Conservation (phyloP, 2,329 filamentous ascomycete genomes). For the Aspergillus calidoustus region DNA sequence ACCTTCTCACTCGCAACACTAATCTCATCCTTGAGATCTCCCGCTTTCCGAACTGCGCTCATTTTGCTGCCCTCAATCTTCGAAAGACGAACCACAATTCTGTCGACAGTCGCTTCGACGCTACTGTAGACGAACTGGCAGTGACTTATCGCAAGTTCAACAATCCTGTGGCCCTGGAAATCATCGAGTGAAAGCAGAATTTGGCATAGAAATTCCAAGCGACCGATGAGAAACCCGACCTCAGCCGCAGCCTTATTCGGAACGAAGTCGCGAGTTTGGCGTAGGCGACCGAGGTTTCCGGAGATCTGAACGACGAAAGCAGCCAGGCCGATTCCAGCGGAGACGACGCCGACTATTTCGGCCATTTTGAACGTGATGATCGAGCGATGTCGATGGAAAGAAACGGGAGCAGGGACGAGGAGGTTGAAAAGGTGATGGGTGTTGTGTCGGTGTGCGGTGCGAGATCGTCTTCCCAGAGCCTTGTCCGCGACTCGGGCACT, state of each 20-base stretch:
- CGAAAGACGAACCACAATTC: background rate
- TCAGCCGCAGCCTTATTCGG: conserved; percentile 2
- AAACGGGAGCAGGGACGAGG: no score
- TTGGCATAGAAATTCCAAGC: background rate
- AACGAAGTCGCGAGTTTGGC: background rate
- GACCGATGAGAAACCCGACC: background rate
- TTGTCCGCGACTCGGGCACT: background rate
- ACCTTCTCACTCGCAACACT: no score
- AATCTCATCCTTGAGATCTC: background rate
- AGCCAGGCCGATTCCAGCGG: background rate
- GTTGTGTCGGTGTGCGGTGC: background rate
- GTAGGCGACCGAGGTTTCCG: background rate
- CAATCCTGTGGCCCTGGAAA: background rate
- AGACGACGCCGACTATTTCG: conserved; percentile 2
- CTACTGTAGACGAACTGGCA: conserved; percentile 4
- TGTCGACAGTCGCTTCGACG: background rate
- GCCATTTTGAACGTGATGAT: background rate
- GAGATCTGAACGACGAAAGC: conserved; percentile 1
- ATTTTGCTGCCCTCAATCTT: background rate
- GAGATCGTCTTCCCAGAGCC: background rate
- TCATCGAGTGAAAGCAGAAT: background rate
- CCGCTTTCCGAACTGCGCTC: background rate
- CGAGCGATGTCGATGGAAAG: no score
- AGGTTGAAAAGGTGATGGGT: no score
- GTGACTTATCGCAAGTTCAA: background rate